phyloP scores from a whole-genome alignment of 176 grass and related monocot genomes.

The Pontederia paniculata region DNA sequence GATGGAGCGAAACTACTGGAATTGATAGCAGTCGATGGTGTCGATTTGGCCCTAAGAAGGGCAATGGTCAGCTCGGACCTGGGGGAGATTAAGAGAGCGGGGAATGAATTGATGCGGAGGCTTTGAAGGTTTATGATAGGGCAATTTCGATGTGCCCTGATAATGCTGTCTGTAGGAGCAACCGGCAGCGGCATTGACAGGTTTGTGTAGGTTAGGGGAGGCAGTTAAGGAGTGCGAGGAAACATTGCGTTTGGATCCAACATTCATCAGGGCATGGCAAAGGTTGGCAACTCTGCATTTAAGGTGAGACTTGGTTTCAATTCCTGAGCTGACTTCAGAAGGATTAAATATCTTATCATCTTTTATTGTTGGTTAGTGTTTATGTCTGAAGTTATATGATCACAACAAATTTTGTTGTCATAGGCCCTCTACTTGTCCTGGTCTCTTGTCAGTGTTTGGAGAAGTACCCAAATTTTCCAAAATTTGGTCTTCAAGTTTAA shows the following conservation, averaged over 20 bases:
- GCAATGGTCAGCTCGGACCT: conserved; percentile 53
- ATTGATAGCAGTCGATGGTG: conserved; percentile 11
- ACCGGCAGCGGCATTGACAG: conserved; percentile 86
- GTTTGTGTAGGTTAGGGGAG: conserved; percentile 52
- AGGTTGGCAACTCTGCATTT: conserved; percentile 63
- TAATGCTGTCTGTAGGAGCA: conserved; percentile 63
- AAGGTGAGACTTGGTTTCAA: conserved; percentile 24
- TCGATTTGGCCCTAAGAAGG: conserved; percentile 39
- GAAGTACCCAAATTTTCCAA: too few relatives aligned
- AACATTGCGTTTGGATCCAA: conserved; percentile 70
- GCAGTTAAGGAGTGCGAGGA: conserved; percentile 88
- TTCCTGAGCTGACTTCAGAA: too few relatives aligned
- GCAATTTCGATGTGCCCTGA: conserved; percentile 72
- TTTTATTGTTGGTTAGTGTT: too few relatives aligned
- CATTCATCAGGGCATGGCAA: conserved; percentile 62
- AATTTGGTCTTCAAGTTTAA: too few relatives aligned
- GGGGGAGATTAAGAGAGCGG: conserved; percentile 76
- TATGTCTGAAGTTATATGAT: too few relatives aligned
- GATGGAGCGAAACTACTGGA: not conserved
- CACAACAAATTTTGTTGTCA: too few relatives aligned
- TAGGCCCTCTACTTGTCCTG: too few relatives aligned
- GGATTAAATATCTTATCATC: too few relatives aligned
- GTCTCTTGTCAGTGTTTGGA: too few relatives aligned
- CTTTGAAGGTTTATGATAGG: conserved; percentile 67
- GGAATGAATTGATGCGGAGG: conserved; percentile 77